Evolutionary conservation across 257 asterid genomes (phyloP).

Genomic region (Mitragyna speciosa): DNA sequence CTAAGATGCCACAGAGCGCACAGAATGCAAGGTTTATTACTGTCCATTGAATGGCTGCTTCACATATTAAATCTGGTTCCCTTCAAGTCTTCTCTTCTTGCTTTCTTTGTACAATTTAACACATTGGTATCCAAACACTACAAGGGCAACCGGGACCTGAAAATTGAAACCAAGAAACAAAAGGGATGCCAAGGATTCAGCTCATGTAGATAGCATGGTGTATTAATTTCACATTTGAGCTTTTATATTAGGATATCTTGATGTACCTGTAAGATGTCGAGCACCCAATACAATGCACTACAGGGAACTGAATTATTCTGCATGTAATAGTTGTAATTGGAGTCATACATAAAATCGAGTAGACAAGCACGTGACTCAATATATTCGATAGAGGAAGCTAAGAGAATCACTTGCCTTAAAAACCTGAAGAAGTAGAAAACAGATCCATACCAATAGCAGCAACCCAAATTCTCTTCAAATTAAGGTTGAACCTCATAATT

Average conservation of each 20-base stretch:
- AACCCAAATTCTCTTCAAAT: slow-evolving; percentile 49
- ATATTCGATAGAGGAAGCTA: background rate
- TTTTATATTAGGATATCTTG: background rate
- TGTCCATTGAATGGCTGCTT: slow-evolving; percentile 89
- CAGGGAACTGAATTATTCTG: slow-evolving; percentile 70
- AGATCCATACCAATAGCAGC: slow-evolving; percentile 64
- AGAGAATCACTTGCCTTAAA: slow-evolving; percentile 57
- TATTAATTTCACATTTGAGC: background rate
- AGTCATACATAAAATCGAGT: background rate
- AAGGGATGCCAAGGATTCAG: background rate
- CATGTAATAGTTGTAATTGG: background rate
- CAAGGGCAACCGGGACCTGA: slow-evolving; percentile 76
- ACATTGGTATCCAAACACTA: slow-evolving; percentile 65
- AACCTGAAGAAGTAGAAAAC: slow-evolving; percentile 82
- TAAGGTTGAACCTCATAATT: slow-evolving; percentile 58
- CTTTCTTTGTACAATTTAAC: slow-evolving; percentile 77
- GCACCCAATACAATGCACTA: slow-evolving; percentile 66
- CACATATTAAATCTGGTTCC: slow-evolving; percentile 69
- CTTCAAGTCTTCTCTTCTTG: slow-evolving; percentile 73
- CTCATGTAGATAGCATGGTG: no score
- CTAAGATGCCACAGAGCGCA: slow-evolving; percentile 81
- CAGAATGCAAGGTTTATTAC: slow-evolving; percentile 63
- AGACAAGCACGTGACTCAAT: background rate
- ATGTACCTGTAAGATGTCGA: slow-evolving; percentile 75
- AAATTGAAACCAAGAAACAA: background rate